Evolutionary conservation across 768 basidiomycete species (phyloP).

Genomic region (Cubamyces sp.): DNA sequence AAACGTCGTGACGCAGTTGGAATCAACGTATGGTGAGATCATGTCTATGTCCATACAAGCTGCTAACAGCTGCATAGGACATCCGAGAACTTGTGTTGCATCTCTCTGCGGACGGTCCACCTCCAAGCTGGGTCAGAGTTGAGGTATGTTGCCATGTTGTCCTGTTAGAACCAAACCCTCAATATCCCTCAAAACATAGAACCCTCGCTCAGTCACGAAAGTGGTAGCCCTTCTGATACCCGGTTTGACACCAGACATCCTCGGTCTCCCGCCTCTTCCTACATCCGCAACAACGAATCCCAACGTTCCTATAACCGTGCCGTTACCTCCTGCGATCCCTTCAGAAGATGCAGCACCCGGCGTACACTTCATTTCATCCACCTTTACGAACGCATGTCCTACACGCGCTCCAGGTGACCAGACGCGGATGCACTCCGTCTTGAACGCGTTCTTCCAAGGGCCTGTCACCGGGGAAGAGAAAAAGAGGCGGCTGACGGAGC

Average conservation of each 20-base stretch:
- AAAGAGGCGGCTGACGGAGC: conserved; percentile 58
- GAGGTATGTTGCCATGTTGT: conserved; percentile 55
- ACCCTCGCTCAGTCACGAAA: conserved; percentile 72
- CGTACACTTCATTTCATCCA: conserved; percentile 71
- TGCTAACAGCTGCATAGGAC: conserved; percentile 54
- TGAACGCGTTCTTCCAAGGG: conserved; percentile 79
- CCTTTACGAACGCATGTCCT: conserved; percentile 92
- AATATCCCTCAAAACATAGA: conserved; percentile 47
- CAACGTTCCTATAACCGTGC: conserved; percentile 55
- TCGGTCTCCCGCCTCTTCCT: conserved; percentile 72
- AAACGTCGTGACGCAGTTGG: conserved; percentile 74
- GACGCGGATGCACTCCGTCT: conserved; percentile 81
- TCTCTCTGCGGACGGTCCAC: conserved; percentile 79
- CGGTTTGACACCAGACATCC: conserved; percentile 78
- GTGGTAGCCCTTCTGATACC: conserved; percentile 83
- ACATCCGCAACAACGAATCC: conserved; percentile 66
- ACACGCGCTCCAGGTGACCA: conserved; percentile 91
- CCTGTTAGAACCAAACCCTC: background rate
- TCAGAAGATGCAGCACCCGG: conserved; percentile 30
- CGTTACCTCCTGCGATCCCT: conserved; percentile 41
- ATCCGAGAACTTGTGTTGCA: conserved; percentile 86
- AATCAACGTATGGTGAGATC: conserved; percentile 63
- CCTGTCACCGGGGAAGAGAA: conserved; percentile 84
- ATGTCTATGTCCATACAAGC: background rate
- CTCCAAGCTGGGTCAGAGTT: conserved; percentile 84